Percentiles rank a stretch among this genome's conserved stretches.
phyloP scores from a whole-genome alignment of 2,329 filamentous ascomycete genomes.

The Pseudopyricularia cyperi region DNA sequence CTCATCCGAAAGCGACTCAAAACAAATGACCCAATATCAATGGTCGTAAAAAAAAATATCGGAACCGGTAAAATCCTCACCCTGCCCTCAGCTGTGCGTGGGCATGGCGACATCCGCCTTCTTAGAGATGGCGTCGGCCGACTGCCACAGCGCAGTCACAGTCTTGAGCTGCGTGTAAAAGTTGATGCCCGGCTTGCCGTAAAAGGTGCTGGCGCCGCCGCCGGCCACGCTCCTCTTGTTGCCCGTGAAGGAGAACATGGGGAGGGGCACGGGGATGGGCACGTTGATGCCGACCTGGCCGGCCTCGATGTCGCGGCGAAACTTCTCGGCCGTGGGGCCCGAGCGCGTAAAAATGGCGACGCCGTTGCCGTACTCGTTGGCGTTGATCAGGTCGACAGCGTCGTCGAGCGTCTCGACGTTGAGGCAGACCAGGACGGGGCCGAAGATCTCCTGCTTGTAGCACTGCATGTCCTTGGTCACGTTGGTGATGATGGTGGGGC shows the following conservation, averaged over 20 bases:
- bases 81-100: conserved; percentile 26
- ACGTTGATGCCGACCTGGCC: conserved; percentile 82
- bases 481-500: conserved; percentile 70
- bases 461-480: conserved; percentile 72
- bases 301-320: conserved; percentile 71
- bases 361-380: conserved; percentile 78
- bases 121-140: conserved; percentile 69
- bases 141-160: conserved; percentile 83
- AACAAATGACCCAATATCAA: too few species aligned
- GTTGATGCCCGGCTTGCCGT: conserved; percentile 80
- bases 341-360: conserved; percentile 74
- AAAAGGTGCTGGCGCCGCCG: conserved; percentile 86
- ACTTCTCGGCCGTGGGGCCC: conserved; percentile 62
- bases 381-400: conserved; percentile 70
- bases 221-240: conserved; percentile 89
- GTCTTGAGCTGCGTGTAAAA: conserved; percentile 99
- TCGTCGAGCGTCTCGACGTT: conserved; percentile 68
- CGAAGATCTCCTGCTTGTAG: conserved; percentile 79
- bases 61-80: too few species aligned
- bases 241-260: conserved; percentile 61
- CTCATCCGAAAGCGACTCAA: too few species aligned
- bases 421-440: conserved; percentile 70
- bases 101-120: conserved; percentile 90
- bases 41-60: too few species aligned
- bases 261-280: conserved; percentile 59